Evolutionary conservation across 768 basidiomycete genomes (phyloP).

Genomic region (Pilatotrama ljubarskyi): DNA sequence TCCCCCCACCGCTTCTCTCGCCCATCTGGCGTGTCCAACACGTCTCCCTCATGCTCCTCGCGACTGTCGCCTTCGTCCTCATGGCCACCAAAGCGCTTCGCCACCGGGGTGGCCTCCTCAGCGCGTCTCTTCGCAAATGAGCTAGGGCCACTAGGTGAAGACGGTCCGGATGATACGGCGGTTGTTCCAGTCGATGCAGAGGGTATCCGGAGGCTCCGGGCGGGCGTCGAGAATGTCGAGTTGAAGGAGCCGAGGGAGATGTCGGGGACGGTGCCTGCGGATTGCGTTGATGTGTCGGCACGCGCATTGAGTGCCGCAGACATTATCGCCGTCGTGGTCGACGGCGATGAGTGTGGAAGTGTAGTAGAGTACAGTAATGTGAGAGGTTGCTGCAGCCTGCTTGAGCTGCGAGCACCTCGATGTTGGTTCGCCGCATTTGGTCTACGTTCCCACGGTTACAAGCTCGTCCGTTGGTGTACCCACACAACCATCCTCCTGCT

Average conservation of each 20-base stretch:
- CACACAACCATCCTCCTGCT: no score
- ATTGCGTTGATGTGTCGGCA: slow-evolving; percentile 45
- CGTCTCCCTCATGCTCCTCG: slow-evolving; percentile 36
- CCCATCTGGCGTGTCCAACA: slow-evolving; percentile 54
- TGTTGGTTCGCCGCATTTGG: no score
- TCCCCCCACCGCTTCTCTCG: slow-evolving; percentile 38
- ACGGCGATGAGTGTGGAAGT: slow-evolving; percentile 36
- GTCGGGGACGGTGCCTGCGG: slow-evolving; percentile 52
- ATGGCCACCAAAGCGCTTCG: slow-evolving; percentile 40
- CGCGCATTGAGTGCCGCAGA: slow-evolving; percentile 43
- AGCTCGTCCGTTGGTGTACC: not conserved
- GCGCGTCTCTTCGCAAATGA: slow-evolving; percentile 37
- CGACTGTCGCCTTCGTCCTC: slow-evolving; percentile 31
- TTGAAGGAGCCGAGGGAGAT: slow-evolving; percentile 59
- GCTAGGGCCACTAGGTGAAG: slow-evolving; percentile 39
- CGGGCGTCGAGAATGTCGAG: slow-evolving; percentile 56
- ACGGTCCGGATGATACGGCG: slow-evolving; percentile 52
- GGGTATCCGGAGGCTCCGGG: slow-evolving; percentile 43
- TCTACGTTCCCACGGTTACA: no score
- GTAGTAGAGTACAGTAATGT: not conserved
- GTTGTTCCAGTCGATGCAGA: slow-evolving; percentile 54
- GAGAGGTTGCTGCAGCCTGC: no score
- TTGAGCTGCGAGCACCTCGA: no score
- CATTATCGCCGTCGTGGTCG: slow-evolving; percentile 30
- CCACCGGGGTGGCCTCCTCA: slow-evolving; percentile 43